A percentile compares a stretch with the other conserved stretches of the same genome.
Conservation (phyloP, 768 basidiomycete species). For the Tulasnella sp. region DNA sequence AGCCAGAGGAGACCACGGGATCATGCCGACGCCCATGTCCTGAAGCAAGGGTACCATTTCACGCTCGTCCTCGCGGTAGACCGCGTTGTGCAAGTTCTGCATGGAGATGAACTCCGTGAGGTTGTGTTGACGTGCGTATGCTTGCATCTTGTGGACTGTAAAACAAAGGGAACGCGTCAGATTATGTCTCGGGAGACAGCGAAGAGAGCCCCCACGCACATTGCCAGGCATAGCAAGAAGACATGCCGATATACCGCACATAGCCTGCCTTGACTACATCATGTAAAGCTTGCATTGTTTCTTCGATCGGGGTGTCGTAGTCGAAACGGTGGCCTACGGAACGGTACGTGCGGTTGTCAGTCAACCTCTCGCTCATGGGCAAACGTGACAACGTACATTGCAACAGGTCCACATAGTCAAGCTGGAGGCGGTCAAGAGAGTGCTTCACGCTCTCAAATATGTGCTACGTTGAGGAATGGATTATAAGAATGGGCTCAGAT, state of each 20-base stretch:
- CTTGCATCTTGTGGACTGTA: slow-evolving; percentile 50
- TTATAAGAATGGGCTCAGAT: too few relatives aligned
- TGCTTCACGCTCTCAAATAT: slow-evolving; percentile 54
- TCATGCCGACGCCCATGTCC: slow-evolving; percentile 26
- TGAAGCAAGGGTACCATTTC: slow-evolving; percentile 19
- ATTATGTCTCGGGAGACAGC: background rate
- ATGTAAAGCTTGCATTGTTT: slow-evolving; percentile 60
- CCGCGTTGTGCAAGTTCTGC: slow-evolving; percentile 16
- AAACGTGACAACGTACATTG: slow-evolving; percentile 43
- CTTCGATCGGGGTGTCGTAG: slow-evolving; percentile 47
- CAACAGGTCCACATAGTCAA: slow-evolving; percentile 69
- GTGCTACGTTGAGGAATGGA: slow-evolving; percentile 34
- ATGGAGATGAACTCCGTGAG: slow-evolving; percentile 19
- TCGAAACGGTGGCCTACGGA: slow-evolving; percentile 43
- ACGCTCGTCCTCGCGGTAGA: slow-evolving; percentile 20
- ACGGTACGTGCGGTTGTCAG: slow-evolving; percentile 52
- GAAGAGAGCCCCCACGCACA: slow-evolving; percentile 32
- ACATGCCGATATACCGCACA: slow-evolving; percentile 55
- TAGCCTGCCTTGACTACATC: slow-evolving; percentile 60
- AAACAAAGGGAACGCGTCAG: background rate
- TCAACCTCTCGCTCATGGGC: background rate
- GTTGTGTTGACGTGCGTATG: slow-evolving; percentile 4
- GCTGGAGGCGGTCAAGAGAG: slow-evolving; percentile 54
- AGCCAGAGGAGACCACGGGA: slow-evolving; percentile 29
- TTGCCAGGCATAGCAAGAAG: slow-evolving; percentile 49